Evolutionary conservation across 2,329 filamentous ascomycete species (phyloP), one percentile per base, ranked within the genome.

Genomic region (Fusarium nygamai): DNA sequence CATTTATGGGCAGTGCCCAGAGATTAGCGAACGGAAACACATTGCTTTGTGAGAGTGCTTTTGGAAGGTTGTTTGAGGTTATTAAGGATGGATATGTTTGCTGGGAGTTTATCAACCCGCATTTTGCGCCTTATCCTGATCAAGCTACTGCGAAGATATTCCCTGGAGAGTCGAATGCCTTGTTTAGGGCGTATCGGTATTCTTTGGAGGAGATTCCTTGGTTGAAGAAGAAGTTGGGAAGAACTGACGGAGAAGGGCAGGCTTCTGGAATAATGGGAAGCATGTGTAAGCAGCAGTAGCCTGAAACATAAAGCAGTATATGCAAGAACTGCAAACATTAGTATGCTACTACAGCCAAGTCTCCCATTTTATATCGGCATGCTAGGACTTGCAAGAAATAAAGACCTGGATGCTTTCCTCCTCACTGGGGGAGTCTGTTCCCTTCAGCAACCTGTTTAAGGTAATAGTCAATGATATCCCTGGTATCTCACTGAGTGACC

Each of bases 1-100:
- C 79, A 0, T 81, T 81, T 38, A 80, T 80, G 79, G 79, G 78
- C 0, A 80, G 79, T 46, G 79, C 79, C 1, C 79, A 81, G 67
- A 69, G 79, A 13, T 58, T 80, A 1, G 61, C 64, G 0, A 81
- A 81, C 19, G 78, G 78, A 4, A 81, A 80, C 38, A 81, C 78
- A 1, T 20, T 81, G 2, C 31, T 81, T 0, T 80, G 79, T 1
- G 79, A 80, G 59, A 80, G 79, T 33, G 78, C 60, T 0, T 80
- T 81, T 58, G 78, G 79, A 1, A 51, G 78, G 0, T 2, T 80
- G 3, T 81, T 80, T 59, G 79, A 81, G 31, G 79, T 81, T 7
- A 80, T 78, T 0, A 24, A 22, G 5, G 72, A 80, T 6, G 76
- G 77, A 2, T 71, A 77, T 38, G 70, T 81, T 13, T 81, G 79